phyloP scores from a whole-genome alignment of 768 basidiomycete species.

The Pisolithus sp. region DNA sequence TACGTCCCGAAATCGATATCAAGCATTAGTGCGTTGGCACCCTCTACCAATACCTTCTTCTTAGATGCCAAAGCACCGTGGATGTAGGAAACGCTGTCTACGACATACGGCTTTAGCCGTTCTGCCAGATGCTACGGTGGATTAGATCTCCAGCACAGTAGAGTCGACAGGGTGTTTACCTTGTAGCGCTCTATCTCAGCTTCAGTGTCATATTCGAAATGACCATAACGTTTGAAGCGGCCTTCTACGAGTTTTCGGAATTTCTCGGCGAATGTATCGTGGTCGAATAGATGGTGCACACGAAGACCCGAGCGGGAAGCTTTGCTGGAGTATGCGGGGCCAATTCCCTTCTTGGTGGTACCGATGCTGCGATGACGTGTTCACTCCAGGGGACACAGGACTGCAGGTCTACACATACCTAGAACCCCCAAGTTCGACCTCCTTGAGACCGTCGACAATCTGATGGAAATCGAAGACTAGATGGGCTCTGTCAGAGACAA shows the following conservation, averaged over 20 bases:
- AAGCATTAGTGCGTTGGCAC: slow-evolving; percentile 97
- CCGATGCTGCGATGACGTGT: slow-evolving; percentile 60
- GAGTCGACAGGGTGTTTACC: slow-evolving; percentile 34
- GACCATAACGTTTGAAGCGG: slow-evolving; percentile 94
- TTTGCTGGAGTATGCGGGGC: slow-evolving; percentile 97
- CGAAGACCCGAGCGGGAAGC: slow-evolving; percentile 94
- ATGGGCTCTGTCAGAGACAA: slow-evolving; percentile 93
- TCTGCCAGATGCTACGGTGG: slow-evolving; percentile 65
- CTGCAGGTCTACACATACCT: slow-evolving; percentile 38
- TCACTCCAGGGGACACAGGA: not conserved
- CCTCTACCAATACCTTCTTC: slow-evolving; percentile 88
- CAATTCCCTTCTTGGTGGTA: slow-evolving; percentile 97
- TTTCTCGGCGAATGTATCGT: slow-evolving; percentile 76
- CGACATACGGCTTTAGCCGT: slow-evolving; percentile 79
- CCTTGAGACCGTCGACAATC: slow-evolving; percentile 97
- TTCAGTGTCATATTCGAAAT: slow-evolving; percentile 98
- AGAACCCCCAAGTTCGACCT: slow-evolving; percentile 90
- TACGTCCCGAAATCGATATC: slow-evolving; percentile 98
- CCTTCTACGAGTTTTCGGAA: slow-evolving; percentile 96
- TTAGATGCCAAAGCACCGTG: slow-evolving; percentile 70
- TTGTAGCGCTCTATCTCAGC: slow-evolving; percentile 92
- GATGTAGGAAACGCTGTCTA: slow-evolving; percentile 82
- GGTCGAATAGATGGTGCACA: slow-evolving; percentile 93
- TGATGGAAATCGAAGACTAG: slow-evolving; percentile 99
- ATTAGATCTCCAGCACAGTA: not conserved